Percentiles rank a stretch among this genome's conserved stretches.
phyloP scores from a whole-genome alignment of 306 rosid species.

The Sesbania bispinosa region DNA sequence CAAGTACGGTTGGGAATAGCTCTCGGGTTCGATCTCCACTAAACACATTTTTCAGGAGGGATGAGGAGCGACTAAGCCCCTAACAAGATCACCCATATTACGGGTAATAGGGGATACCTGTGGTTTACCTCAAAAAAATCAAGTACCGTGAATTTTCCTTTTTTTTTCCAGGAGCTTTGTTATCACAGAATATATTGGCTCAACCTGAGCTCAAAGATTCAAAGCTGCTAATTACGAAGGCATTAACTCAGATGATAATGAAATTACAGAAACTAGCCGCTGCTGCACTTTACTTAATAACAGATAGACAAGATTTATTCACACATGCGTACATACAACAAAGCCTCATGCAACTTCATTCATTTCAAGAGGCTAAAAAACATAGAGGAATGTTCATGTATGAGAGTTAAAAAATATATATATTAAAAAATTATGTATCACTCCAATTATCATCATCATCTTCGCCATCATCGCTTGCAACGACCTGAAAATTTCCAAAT shows the following conservation, averaged over 20 bases:
- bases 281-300: constrained; percentile 45
- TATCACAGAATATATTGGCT: not conserved
- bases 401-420: not conserved
- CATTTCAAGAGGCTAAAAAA: constrained; percentile 24
- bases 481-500: constrained; percentile 60
- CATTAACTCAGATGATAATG: constrained; percentile 29
- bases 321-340: constrained; percentile 43
- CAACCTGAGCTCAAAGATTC: constrained; percentile 1
- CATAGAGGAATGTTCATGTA: constrained; percentile 10
- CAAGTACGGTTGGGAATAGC: too few species aligned
- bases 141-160: not conserved
- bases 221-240: constrained; percentile 13
- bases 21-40: too few species aligned
- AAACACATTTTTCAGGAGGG: too few species aligned
- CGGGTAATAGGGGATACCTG: too few species aligned
- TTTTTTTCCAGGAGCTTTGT: not conserved
- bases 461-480: constrained; percentile 82
- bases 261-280: constrained; percentile 33
- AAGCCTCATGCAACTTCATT: constrained; percentile 35
- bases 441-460: constrained; percentile 86
- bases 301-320: constrained; percentile 49
- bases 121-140: too few species aligned
- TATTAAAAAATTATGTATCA: constrained; percentile 47
- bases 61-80: too few species aligned
- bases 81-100: too few species aligned